These are phyloP conservation scores for Bruguiera gymnorhiza DNA, from an alignment of 345 rosid genomes.

Conservation along the genomic window DNA sequence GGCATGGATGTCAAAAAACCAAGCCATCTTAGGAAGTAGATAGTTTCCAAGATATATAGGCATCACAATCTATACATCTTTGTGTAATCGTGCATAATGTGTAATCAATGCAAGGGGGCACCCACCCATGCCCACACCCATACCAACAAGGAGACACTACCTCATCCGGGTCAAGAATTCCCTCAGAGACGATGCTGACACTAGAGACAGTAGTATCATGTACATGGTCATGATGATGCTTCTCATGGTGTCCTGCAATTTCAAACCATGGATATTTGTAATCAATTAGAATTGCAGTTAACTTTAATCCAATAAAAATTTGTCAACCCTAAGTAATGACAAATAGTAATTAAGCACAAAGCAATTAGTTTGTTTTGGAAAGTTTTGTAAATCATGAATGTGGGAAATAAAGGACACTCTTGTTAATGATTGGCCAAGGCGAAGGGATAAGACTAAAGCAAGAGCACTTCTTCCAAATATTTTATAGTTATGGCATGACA, in stretches of 20 bases:
- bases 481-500: too few relatives aligned
- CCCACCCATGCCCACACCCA: too few relatives aligned
- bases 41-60: too few relatives aligned
- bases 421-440: too few relatives aligned
- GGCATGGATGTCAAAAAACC: too few relatives aligned
- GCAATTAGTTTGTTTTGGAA: background rate
- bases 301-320: background rate
- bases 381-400: background rate
- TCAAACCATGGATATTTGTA: slow-evolving; percentile 1
- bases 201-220: slow-evolving; percentile 75
- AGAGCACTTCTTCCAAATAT: too few relatives aligned
- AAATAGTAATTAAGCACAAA: background rate
- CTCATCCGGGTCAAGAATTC: slow-evolving; percentile 76
- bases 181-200: slow-evolving; percentile 64
- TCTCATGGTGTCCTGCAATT: slow-evolving; percentile 39
- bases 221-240: slow-evolving; percentile 56
- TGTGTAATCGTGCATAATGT: too few relatives aligned
- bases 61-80: too few relatives aligned
- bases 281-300: background rate
- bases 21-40: too few relatives aligned
- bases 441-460: too few relatives aligned
- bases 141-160: slow-evolving; percentile 20
- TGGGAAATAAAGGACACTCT: too few relatives aligned
- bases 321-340: background rate
- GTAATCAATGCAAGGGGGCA: too few relatives aligned